phyloP scores from a whole-genome alignment of 2,329 filamentous ascomycete species.

The Colletotrichum horii region DNA sequence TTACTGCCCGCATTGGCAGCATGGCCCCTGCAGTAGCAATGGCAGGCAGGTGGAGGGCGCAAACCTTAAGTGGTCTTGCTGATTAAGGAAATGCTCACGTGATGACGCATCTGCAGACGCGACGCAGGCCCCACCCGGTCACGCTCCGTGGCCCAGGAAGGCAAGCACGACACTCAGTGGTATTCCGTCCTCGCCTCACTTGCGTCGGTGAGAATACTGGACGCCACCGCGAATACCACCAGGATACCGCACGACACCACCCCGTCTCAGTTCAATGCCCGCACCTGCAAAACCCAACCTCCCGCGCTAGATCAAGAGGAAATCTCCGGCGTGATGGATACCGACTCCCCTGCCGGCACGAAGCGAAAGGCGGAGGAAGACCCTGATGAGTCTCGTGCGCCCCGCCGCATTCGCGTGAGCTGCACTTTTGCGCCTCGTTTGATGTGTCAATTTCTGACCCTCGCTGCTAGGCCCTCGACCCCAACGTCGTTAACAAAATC shows the following conservation, averaged over 20 bases:
- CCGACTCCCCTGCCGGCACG: constrained; percentile 48
- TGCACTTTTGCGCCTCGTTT: background rate
- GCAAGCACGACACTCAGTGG: background rate
- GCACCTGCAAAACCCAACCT: background rate
- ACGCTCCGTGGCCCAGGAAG: background rate
- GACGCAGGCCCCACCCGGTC: background rate
- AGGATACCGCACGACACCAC: background rate
- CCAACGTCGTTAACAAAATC: constrained; percentile 97
- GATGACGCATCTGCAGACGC: background rate
- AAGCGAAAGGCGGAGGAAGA: constrained; percentile 55
- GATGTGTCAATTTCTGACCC: background rate
- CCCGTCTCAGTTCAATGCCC: background rate
- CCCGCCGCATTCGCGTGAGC: constrained; percentile 56
- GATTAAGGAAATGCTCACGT: background rate
- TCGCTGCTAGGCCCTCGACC: constrained; percentile 74
- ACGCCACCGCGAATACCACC: background rate
- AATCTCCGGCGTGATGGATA: constrained; percentile 40
- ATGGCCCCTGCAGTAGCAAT: background rate
- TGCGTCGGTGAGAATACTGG: background rate
- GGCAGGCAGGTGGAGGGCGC: background rate
- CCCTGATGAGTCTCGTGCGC: constrained; percentile 40
- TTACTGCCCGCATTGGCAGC: background rate
- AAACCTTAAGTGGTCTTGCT: background rate
- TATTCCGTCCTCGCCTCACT: background rate
- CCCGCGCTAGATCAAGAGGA: background rate